Base-by-base conservation (phyloP, 257 asterid species). In the Plantago elongata region DNA sequence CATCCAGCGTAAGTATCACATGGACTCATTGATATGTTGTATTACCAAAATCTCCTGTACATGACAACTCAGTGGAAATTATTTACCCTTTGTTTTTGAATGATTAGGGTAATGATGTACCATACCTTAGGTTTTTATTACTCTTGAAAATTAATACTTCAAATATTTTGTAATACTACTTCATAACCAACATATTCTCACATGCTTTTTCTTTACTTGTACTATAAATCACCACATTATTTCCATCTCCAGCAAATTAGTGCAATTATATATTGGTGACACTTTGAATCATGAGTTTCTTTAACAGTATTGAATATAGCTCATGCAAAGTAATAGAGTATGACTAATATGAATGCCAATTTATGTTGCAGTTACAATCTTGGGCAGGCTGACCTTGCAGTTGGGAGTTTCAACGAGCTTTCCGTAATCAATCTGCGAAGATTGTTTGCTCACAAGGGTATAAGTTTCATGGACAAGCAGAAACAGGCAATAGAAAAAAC, bases 361-460 rank as follows among this genome's bases (percentile, higher is more conserved):
- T 56, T 44, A 45, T 67, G 54, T 43, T 74, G 83, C 79, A 92
- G 99, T 81, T 87, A 92, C 29, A 79, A 84, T 64, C 78, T 93
- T 16, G 86, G 83, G 63, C 99, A 93, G 73, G 95, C 97, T 13
- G 99, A 93, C 71, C 83, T 89, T 5, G 88, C 99, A 1, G 91
- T 93, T 1, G 97, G 70, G 6, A 78, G 85, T 72, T 89, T 83
- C 42, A 78, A 73, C 42, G 97, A 93, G 75, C 88, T 93, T 15
- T 92, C 97, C 0, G 97, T 92, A 54, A 93, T 93, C 73, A 93
- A 93, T 62, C 84, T 93, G 10, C 75, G 99, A 65, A 83, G 99
- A 75, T 66, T 93, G 70, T 93, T 79, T 70, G 95, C 97, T 34
- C 84, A 85, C 50, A 83, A 79, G 65, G 99, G 99, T 17, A 83